Evolutionary conservation across 257 asterid genomes (phyloP), one percentile per base, ranked within the genome.

Genomic region (Galeopsis tetrahit): DNA sequence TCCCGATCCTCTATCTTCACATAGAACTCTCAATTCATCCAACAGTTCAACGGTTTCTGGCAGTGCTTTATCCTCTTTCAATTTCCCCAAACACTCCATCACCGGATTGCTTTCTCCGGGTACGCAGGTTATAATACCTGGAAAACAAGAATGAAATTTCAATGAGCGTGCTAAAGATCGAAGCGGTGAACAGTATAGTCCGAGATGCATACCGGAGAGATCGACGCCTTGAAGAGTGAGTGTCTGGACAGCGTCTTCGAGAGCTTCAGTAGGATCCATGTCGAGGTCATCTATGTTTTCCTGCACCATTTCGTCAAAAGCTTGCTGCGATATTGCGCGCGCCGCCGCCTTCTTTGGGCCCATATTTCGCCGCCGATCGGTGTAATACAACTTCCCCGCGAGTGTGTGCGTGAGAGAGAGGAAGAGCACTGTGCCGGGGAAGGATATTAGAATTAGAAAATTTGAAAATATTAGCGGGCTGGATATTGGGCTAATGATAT

Each of bases 191-290:
- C 40, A 38, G 68, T 15, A n/a, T 6, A 34, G 59, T 63, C 33
- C 51, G 67, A 31, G 62, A 11, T 52, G 73, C 78, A 42, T 48
- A 81, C 97, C 97, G 59, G 95, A 85, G 71, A 92, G 99, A 89
- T 92, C 92, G 72, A 92, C 97, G 82, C 93, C 93, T 84, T 88
- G 99, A 66, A 92, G 92, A 7, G 95, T 82, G 49, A 95, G 96
- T 36, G 99, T 92, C 69, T 95, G 81, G 77, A 95, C 72, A 71
- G 90, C 98, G 81, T 95, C 99, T 60, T 87, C 84, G 48, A 95
- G 92, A 36, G 99, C 97, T 83, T 95, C 97, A 4, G 85, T 28
- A 40, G 98, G 93, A 43, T 92, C 96, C 99, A 95, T 91, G 42
- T 86, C 97, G 40, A 95, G 91, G 38, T 92, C 99, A 10, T 95